Conservation (phyloP, 176 grass and related monocot species). For the Phoenix dactylifera region DNA sequence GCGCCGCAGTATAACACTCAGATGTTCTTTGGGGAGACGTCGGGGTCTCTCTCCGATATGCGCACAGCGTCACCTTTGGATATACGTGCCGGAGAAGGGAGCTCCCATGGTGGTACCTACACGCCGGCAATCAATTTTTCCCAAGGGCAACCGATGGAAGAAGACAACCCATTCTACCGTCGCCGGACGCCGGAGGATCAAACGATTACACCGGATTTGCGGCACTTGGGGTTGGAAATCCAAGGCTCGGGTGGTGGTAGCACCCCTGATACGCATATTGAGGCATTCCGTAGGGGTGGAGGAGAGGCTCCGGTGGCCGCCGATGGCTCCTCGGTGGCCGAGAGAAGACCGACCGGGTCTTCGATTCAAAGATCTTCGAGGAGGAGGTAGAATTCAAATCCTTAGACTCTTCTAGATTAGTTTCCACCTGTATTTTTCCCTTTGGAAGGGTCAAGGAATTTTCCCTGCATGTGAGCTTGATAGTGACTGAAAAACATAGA, state of each 20-base stretch:
- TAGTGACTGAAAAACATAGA: neutral
- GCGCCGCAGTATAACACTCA: neutral
- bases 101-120: conserved; percentile 2
- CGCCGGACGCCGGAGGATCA: no score
- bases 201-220: neutral
- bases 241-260: neutral
- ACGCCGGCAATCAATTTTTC: conserved; percentile 9
- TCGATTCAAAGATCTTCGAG: conserved; percentile 22
- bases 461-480: neutral
- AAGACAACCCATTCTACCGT: neutral
- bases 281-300: neutral
- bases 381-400: conserved; percentile 26
- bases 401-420: neutral
- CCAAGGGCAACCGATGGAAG: neutral
- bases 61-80: no score
- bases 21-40: neutral
- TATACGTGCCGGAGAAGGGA: no score
- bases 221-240: neutral
- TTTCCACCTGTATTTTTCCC: neutral
- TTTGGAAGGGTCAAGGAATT: neutral
- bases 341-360: conserved; percentile 5
- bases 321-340: neutral
- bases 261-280: neutral
- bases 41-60: no score
- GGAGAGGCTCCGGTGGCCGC: neutral